Evolutionary conservation across 495 filamentous ascomycete genomes (phyloP).

Genomic region (Trichocladium antarcticum): DNA sequence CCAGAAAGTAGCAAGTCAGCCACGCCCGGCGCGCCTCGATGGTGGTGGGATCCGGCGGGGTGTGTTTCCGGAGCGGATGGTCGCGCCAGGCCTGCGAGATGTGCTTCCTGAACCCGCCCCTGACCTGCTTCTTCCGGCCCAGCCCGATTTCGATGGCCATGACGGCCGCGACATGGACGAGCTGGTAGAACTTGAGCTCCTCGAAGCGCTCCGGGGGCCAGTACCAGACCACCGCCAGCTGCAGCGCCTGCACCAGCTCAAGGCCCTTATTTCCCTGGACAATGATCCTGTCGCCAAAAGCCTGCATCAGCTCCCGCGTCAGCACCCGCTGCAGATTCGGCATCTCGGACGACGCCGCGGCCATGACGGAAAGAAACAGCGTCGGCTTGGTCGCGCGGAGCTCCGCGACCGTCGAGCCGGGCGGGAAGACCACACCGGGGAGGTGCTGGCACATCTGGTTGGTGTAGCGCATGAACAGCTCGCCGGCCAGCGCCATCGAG

Average conservation of each 20-base stretch:
- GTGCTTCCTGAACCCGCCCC: constrained; percentile 28
- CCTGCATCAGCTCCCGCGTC: constrained; percentile 57
- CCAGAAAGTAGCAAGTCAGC: constrained; percentile 72
- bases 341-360: constrained; percentile 51
- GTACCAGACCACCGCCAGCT: constrained; percentile 68
- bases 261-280: constrained; percentile 70
- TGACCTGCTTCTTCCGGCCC: constrained; percentile 41
- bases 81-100: constrained; percentile 36
- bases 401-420: constrained; percentile 51
- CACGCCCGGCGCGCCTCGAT: constrained; percentile 69
- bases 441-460: constrained; percentile 59
- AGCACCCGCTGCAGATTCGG: constrained; percentile 49
- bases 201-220: constrained; percentile 71
- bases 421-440: constrained; percentile 66
- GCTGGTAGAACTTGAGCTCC: constrained; percentile 83
- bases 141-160: constrained; percentile 86
- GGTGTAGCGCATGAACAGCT: constrained; percentile 59
- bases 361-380: constrained; percentile 72
- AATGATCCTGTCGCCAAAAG: constrained; percentile 64
- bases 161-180: constrained; percentile 70
- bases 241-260: constrained; percentile 73
- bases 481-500: constrained; percentile 46
- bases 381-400: constrained; percentile 62
- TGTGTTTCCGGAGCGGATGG: constrained; percentile 38
- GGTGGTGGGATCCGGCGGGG: constrained; percentile 48